Evolutionary conservation across 805 yeast species (phyloP), one percentile per base, ranked within the genome.

Genomic region (Candida stauntonica): DNA sequence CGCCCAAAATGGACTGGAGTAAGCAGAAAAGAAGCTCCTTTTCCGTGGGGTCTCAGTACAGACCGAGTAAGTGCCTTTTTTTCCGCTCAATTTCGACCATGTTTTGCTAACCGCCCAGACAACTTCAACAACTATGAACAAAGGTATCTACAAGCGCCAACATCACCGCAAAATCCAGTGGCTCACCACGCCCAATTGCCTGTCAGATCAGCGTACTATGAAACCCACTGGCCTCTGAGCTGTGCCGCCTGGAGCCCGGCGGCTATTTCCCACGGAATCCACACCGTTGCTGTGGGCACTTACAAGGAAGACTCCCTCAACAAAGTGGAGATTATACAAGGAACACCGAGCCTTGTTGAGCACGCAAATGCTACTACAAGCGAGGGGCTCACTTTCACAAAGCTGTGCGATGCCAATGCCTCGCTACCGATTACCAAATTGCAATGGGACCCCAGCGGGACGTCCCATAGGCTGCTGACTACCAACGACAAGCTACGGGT

Each of bases 251-350:
- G 85, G 85, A 50, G 36, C 11, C 32, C 37, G 4, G 24, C 33
- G 3, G 19, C 35, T 4, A 5, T 24, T 14, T 9, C 18, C 4
- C n/a, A 64, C 3, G 67, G 66, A 3, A 42, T 54, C 9, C 79
- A 78, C 7, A 63, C 70, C 33, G 60, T 85, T 7, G 93, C 86
- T 0, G 56, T 82, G n/a, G 71, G 81, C n/a, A 74, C 95, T 0
- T 86, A 79, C 56, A 74, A 84, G 42, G 97, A 89, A 58, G 95
- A 86, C 35, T 66, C 77, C 19, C 65, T 70, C 29, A 89, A 89
- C 61, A 75, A 75, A 47, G 57, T 88, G 18, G 79, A 78, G 52
- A 60, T 82, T 1, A 46, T 73, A 8, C 60, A 63, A 33, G 72
- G 74, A 0, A 31, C 54, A 0, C 43, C 45, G 9, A 42, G 50